Conservation (phyloP, 108 stramenopile species). For the Cylindrotheca closterium region DNA sequence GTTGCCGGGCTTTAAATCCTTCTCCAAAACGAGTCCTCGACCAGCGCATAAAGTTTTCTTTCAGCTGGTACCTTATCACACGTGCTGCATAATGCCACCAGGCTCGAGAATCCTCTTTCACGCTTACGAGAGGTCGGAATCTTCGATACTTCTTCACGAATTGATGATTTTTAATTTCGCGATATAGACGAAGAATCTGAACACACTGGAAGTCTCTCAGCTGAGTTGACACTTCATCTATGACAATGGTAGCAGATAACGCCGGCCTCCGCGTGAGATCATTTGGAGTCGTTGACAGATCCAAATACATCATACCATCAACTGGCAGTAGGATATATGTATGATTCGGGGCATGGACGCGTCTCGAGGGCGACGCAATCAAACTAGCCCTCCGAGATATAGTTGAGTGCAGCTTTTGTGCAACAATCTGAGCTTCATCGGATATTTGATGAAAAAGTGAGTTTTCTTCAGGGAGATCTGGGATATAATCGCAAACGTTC, state of each 20-base stretch:
- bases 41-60: slow-evolving; percentile 47
- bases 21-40: slow-evolving; percentile 50
- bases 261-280: slow-evolving; percentile 28
- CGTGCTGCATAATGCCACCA: slow-evolving; percentile 60
- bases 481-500: slow-evolving; percentile 44
- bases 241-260: slow-evolving; percentile 14
- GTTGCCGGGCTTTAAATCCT: slow-evolving; percentile 22
- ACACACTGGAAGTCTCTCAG: slow-evolving; percentile 50
- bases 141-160: slow-evolving; percentile 43
- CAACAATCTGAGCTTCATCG: slow-evolving; percentile 12
- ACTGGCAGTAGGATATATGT: slow-evolving; percentile 52
- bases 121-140: slow-evolving; percentile 39
- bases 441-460: slow-evolving; percentile 39
- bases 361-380: slow-evolving; percentile 26
- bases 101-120: slow-evolving; percentile 39
- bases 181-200: slow-evolving; percentile 34
- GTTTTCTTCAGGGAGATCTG: slow-evolving; percentile 32
- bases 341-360: slow-evolving; percentile 34
- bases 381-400: slow-evolving; percentile 44
- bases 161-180: slow-evolving; percentile 45
- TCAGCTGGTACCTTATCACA: slow-evolving; percentile 41
- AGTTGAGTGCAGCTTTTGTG: slow-evolving; percentile 34
- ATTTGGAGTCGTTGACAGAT: slow-evolving; percentile 34
- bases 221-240: slow-evolving; percentile 32
- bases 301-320: slow-evolving; percentile 36